phyloP scores from a whole-genome alignment of 768 basidiomycete genomes.

The Asterophora lycoperdoides region DNA sequence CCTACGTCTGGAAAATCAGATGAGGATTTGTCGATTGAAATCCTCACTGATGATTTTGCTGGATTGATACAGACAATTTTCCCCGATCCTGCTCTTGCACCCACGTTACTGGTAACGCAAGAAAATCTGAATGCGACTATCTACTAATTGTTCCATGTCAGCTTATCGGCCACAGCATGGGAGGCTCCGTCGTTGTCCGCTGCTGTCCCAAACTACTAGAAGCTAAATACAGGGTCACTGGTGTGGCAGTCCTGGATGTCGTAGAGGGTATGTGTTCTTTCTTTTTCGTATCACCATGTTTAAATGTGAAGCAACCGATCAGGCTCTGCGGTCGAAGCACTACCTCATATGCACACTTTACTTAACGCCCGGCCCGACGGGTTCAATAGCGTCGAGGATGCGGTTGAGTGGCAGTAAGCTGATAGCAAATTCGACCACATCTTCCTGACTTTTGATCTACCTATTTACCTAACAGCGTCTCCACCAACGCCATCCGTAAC shows the following conservation, averaged over 20 bases:
- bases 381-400: constrained; percentile 80
- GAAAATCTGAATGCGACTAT: not conserved
- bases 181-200: constrained; percentile 82
- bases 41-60: constrained; percentile 72
- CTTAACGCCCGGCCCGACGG: constrained; percentile 82
- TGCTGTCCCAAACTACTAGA: constrained; percentile 64
- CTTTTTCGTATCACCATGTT: not conserved
- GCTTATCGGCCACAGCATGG: constrained; percentile 96
- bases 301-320: not conserved
- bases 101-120: constrained; percentile 66
- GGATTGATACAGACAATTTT: constrained; percentile 66
- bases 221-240: constrained; percentile 65
- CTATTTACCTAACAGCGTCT: no score
- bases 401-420: constrained; percentile 94
- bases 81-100: constrained; percentile 56
- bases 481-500: constrained; percentile 81
- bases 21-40: constrained; percentile 67
- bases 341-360: constrained; percentile 88
- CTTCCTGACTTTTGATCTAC: not conserved
- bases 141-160: constrained; percentile 22
- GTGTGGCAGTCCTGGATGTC: constrained; percentile 81
- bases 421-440: not conserved
- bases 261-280: constrained; percentile 62
- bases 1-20: constrained; percentile 34
- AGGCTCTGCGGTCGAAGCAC: constrained; percentile 92